phyloP scores from a whole-genome alignment of 2,329 filamentous ascomycete genomes.

The Colletotrichum trifolii region DNA sequence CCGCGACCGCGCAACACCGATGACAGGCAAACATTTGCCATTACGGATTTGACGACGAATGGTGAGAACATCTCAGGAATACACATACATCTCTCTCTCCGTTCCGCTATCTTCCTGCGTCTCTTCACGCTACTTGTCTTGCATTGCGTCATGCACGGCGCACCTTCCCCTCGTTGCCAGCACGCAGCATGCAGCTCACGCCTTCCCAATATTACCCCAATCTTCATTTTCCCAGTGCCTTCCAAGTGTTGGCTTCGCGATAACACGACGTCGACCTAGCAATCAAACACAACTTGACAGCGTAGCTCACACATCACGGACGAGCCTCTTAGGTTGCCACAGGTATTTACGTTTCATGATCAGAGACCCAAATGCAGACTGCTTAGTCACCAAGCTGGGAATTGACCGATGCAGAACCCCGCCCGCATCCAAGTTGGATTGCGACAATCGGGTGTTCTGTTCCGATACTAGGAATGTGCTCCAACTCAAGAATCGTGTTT shows the following conservation, averaged over 20 bases:
- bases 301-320: too few species aligned
- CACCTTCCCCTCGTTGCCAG: neutral
- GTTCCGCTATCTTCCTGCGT: neutral
- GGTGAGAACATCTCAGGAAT: neutral
- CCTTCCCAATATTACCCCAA: neutral
- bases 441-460: neutral
- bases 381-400: too few species aligned
- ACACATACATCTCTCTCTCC: neutral
- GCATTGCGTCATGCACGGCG: constrained; percentile 12
- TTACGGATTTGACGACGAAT: neutral
- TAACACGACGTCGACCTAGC: too few species aligned
- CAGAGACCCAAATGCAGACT: too few species aligned
- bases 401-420: too few species aligned
- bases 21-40: too few species aligned
- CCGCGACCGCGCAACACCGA: too few species aligned
- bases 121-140: constrained; percentile 3
- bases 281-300: too few species aligned
- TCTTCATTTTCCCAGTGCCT: neutral
- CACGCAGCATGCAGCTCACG: neutral
- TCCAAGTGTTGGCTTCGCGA: too few species aligned
- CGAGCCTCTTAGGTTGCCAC: too few species aligned
- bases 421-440: too few species aligned
- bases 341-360: too few species aligned
- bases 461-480: neutral
- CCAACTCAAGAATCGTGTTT: constrained; percentile 13